Evolutionary conservation across 768 basidiomycete genomes (phyloP).

Genomic region (Coprinopsis sp.): DNA sequence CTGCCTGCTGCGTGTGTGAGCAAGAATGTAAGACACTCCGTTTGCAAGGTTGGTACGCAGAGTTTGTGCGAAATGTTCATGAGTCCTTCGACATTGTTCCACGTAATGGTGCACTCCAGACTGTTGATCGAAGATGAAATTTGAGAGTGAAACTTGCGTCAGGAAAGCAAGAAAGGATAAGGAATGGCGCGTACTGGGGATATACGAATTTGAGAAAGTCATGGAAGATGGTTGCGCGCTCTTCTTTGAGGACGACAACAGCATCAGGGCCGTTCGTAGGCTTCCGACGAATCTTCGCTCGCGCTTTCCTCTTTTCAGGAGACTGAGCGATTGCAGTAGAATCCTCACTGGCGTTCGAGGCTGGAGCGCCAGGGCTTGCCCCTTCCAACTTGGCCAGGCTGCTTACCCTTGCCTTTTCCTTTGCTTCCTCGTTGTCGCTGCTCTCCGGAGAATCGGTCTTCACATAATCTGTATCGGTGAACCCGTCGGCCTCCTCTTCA

Average conservation of each 20-base stretch:
- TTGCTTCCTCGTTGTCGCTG: too few relatives aligned
- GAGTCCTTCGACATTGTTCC: constrained; percentile 90
- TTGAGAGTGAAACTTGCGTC: neutral
- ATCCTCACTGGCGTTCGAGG: too few relatives aligned
- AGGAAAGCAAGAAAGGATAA: neutral
- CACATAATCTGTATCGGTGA: constrained; percentile 31
- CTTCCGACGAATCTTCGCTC: constrained; percentile 33
- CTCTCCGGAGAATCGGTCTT: too few relatives aligned
- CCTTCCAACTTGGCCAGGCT: constrained; percentile 63
- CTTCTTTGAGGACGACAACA: constrained; percentile 86
- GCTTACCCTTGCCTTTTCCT: constrained; percentile 37
- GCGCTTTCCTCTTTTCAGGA: too few relatives aligned
- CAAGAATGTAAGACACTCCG: constrained; percentile 81
- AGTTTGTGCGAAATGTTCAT: constrained; percentile 91
- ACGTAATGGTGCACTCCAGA: constrained; percentile 88
- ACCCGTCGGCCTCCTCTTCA: constrained; percentile 5
- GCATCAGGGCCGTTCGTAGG: constrained; percentile 63
- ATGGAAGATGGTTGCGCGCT: constrained; percentile 84
- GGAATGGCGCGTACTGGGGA: constrained; percentile 63
- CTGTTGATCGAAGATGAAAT: constrained; percentile 38
- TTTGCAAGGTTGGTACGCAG: constrained; percentile 75
- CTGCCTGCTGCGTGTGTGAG: constrained; percentile 89
- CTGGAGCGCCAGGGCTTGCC: constrained; percentile 7
- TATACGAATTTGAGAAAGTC: constrained; percentile 93
- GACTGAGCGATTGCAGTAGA: too few relatives aligned